Base-by-base conservation (phyloP, 306 rosid species). In the Sechiopsis laciniata region DNA sequence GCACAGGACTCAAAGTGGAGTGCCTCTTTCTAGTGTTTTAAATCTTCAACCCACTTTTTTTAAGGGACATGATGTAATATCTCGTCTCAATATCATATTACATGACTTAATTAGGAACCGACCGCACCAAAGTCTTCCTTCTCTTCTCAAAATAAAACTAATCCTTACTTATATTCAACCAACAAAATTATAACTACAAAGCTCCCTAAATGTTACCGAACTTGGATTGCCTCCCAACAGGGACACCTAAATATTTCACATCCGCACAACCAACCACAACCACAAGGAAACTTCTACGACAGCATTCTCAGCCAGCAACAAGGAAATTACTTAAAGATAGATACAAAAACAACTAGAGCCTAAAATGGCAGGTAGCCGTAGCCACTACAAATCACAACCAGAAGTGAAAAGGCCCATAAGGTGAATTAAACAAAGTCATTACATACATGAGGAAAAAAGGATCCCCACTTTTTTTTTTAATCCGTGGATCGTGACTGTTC, bases 361-460 rank as follows among this genome's bases (percentile, higher is more conserved):
- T 10, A 11, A 45, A 42, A 67, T 45, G 55, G 37, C 72, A 45
- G 29, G 11, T 67, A 55, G 12, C 72, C 5, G 6, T 66, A 53
- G 12, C 72, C 11, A 42, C 72, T 42, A 20, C 46, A 67, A 63
- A 21, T 45, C 72, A 67, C 13, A 68, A 21, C 19, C 40, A 48
- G 51, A 45, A 48, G 40, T 48, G 42, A 11, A 48, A 11, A 48
- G 48, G 20, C 13, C 48, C 68, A 29, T 7, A 29, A 14, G 56
- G 50, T 48, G 40, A 1, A 46, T 67, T 46, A 17, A 65, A 67
- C 19, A 12, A 46, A 67, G 72, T 67, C 11, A 14, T 46, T 21
- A 20, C 40, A 45, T 21, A 6, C 73, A 67, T 0, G 45, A 48
- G 74, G 24, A 52, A 50, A 50, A 70, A 19, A 51, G 11, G 40